Conservation (phyloP, 352 stramenopile species). For the Globisporangium orthogonon region DNA sequence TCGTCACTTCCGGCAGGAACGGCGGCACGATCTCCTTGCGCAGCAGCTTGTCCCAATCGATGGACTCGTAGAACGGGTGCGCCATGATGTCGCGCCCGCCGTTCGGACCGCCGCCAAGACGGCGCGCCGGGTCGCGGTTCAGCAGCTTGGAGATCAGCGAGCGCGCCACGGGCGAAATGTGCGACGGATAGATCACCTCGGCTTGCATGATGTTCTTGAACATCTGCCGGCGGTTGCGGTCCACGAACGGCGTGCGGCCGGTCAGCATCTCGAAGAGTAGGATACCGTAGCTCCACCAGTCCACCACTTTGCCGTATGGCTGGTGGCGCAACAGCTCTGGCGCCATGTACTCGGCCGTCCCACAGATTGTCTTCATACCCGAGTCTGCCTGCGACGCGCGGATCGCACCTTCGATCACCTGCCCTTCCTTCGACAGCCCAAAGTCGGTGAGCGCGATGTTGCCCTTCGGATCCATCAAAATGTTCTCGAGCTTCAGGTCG, state of each 20-base stretch:
- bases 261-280: conserved; percentile 88
- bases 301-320: conserved; percentile 86
- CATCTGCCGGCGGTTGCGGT: conserved; percentile 85
- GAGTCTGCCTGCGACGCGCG: conserved; percentile 68
- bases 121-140: conserved; percentile 89
- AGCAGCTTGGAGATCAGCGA: conserved; percentile 88
- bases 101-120: conserved; percentile 88
- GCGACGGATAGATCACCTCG: conserved; percentile 83
- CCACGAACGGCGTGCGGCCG: conserved; percentile 80
- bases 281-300: conserved; percentile 90
- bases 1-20: conserved; percentile 75
- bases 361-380: conserved; percentile 88
- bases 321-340: conserved; percentile 79
- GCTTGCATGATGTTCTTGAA: conserved; percentile 91
- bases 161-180: conserved; percentile 69
- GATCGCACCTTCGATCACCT: conserved; percentile 77
- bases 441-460: conserved; percentile 88
- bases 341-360: conserved; percentile 87
- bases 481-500: conserved; percentile 89
- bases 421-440: conserved; percentile 82
- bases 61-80: conserved; percentile 77
- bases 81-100: conserved; percentile 86
- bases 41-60: conserved; percentile 85
- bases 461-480: conserved; percentile 84
- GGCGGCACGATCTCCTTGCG: conserved; percentile 77